Conservation (phyloP, 1,139 yeast species). For the Geotrichum aggregatum region DNA sequence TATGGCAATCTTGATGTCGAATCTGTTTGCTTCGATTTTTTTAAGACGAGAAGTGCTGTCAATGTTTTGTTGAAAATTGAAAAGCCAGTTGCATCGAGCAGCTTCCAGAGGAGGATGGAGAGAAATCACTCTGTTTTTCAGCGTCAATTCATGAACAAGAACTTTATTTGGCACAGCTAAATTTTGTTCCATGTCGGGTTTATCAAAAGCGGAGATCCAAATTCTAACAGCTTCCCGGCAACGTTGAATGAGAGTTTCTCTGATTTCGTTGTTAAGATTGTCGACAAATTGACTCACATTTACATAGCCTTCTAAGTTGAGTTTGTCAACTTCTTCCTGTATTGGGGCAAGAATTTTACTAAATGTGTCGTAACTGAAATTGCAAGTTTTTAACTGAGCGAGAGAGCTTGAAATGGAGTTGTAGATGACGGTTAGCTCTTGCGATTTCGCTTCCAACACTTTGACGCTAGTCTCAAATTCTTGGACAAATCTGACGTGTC, state of each 20-base stretch:
- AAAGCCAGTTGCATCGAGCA: conserved; percentile 37
- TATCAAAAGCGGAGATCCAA: conserved; percentile 33
- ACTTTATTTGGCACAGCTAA: conserved; percentile 22
- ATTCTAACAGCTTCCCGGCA: conserved; percentile 28
- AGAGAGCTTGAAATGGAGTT: conserved; percentile 29
- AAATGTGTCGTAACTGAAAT: conserved; percentile 32
- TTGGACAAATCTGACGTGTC: conserved; percentile 42
- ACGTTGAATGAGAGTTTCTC: conserved; percentile 40
- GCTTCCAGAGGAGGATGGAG: conserved; percentile 44
- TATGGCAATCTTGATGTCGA: conserved; percentile 31
- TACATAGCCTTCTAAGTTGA: conserved; percentile 45
- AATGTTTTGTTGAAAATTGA: conserved; percentile 34
- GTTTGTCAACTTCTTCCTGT: conserved; percentile 44
- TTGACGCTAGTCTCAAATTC: conserved; percentile 43
- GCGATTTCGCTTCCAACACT: conserved; percentile 40
- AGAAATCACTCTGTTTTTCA: conserved; percentile 45
- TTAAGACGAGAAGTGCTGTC: conserved; percentile 18
- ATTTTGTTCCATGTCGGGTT: conserved; percentile 21
- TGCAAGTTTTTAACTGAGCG: conserved; percentile 36
- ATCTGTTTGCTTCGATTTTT: conserved; percentile 29
- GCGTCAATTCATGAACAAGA: conserved; percentile 41
- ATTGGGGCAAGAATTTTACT: conserved; percentile 35
- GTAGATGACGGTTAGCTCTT: conserved; percentile 29
- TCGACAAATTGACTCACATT: conserved; percentile 42
- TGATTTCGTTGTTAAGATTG: conserved; percentile 44